phyloP scores from a whole-genome alignment of 2,329 filamentous ascomycete species.

The Raffaelea deltoideospora region DNA sequence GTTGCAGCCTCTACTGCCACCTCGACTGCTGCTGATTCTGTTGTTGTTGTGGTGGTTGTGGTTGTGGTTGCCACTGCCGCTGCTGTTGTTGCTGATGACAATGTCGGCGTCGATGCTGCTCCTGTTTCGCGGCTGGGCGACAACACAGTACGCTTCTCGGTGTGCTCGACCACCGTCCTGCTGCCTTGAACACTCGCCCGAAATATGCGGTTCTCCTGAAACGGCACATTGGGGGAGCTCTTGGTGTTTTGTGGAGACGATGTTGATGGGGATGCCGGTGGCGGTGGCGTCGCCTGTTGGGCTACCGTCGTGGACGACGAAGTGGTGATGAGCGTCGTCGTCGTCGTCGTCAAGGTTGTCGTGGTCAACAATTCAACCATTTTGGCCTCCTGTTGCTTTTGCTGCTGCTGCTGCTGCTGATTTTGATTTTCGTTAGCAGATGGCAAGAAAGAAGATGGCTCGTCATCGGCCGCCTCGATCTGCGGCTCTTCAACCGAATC shows the following conservation, averaged over 20 bases:
- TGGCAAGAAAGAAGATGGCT: too few species aligned
- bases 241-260: neutral
- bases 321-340: neutral
- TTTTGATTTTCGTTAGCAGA: neutral
- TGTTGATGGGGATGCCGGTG: neutral
- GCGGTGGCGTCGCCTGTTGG: too few species aligned
- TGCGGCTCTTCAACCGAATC: too few species aligned
- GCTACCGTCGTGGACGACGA: neutral
- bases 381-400: neutral
- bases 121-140: too few species aligned
- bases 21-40: too few species aligned
- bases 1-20: too few species aligned
- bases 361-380: too few species aligned
- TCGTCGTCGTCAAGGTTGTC: neutral
- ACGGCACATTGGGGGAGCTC: neutral
- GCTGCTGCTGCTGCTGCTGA: neutral
- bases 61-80: neutral
- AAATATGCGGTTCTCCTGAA: slow-evolving; percentile 3
- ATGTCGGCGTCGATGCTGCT: neutral
- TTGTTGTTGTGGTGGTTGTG: neutral
- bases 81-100: too few species aligned
- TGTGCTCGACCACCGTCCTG: neutral
- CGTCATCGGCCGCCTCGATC: too few species aligned
- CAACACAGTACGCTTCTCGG: too few species aligned
- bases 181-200: slow-evolving; percentile 2